Percentiles rank a stretch among this genome's conserved stretches.
Evolutionary conservation across 352 stramenopile genomes (phyloP).

Genomic region (Elongisporangium undulatum): DNA sequence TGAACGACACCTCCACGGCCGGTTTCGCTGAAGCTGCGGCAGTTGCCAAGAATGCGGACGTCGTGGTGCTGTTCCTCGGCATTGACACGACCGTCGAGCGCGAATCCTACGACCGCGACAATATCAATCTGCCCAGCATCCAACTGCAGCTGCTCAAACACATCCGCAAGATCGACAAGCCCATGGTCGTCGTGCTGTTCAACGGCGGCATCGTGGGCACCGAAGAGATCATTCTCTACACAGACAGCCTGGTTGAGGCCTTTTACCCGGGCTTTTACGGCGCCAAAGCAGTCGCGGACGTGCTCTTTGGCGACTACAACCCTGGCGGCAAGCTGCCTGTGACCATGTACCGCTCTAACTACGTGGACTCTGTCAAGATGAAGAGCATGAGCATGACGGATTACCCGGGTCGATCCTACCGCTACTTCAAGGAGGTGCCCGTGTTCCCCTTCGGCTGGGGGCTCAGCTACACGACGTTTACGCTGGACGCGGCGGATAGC

Average conservation of each 20-base stretch:
- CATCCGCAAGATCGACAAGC: conserved; percentile 52
- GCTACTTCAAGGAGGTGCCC: conserved; percentile 87
- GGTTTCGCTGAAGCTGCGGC: conserved; percentile 48
- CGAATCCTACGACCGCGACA: conserved; percentile 70
- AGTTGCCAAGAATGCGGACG: conserved; percentile 29
- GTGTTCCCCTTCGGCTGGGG: conserved; percentile 90
- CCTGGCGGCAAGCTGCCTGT: conserved; percentile 81
- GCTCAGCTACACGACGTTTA: conserved; percentile 89
- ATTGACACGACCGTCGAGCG: conserved; percentile 79
- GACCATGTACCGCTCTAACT: conserved; percentile 85
- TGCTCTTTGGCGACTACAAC: conserved; percentile 82
- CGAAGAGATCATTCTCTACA: conserved; percentile 65
- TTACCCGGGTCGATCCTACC: conserved; percentile 87
- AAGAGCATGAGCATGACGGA: conserved; percentile 90
- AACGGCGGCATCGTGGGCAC: conserved; percentile 82
- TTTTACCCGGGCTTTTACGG: conserved; percentile 85
- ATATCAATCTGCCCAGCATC: conserved; percentile 60
- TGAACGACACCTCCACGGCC: conserved; percentile 60
- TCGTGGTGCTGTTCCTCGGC: conserved; percentile 76
- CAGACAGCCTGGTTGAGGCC: conserved; percentile 61
- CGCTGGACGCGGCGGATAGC: conserved; percentile 15
- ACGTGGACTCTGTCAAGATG: conserved; percentile 69
- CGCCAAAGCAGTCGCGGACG: conserved; percentile 69
- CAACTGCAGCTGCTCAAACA: conserved; percentile 74
- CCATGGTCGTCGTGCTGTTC: conserved; percentile 83